Base-by-base conservation (phyloP, 192 early-diverging fungal species). In the Thamnidium elegans region DNA sequence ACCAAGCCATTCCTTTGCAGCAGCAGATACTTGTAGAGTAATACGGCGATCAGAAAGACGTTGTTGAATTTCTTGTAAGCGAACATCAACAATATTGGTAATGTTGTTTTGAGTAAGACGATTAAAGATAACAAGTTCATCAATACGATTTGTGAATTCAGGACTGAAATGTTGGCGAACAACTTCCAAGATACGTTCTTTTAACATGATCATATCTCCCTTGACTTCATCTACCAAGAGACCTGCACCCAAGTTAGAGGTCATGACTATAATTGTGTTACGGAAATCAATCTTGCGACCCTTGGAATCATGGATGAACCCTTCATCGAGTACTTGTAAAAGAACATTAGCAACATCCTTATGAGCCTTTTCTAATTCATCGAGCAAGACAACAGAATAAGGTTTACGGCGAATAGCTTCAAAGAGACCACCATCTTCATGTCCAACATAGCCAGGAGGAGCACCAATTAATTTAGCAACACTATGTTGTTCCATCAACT, bases 291-390 rank as follows among this genome's bases (percentile, higher is more conserved):
- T 70, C 55, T 84, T 89, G 39, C 89, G 80, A 13, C 90, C 90
- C 61, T 90, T 85, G 2, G 85, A 86, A 68, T 92, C 89, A n/a
- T 88, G 90, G 63, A 93, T 58, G 31, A 81, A 81, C 26, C 90
- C 90, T 71, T 93, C 89, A 60, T 92, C 91, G 8, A 99, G 82
- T 0, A 99, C 84, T 73, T 99, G 97, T 19, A 99, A 84, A 21
- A 99, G 83, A 54, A 99, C 70, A 71, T 99, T 97, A 56, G 93
- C 81, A 3, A 99, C 95, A 68, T 97, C 91, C 58, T 82, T 79
- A 50, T 90, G 87, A 39, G 90, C 90, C 72, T 93, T 93, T 66
- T 93, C 91, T 55, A 93, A 82, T 68, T 93, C 91, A 66, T 93
- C 91, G 34, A 93, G 78, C 11, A 91, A 66, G 5, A 92, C 81